phyloP scores from a whole-genome alignment of 306 rosid genomes.

The Cucurbita maxima region DNA sequence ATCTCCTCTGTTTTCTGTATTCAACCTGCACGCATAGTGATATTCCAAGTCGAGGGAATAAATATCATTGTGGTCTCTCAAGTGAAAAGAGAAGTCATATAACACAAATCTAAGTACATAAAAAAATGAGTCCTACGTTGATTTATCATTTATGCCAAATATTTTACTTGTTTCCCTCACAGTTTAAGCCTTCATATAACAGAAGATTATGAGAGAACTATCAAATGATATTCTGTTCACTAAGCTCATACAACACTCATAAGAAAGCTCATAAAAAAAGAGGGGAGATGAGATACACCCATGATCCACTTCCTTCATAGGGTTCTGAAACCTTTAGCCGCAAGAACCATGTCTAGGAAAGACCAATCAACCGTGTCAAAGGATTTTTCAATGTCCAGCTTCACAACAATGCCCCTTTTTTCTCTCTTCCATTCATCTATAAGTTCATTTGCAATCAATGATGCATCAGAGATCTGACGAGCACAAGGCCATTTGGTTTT shows the following conservation, averaged over 20 bases:
- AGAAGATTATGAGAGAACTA: not conserved
- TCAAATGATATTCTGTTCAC: not conserved
- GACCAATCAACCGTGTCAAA: not conserved
- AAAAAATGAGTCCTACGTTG: not conserved
- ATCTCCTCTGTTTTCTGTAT: conserved; percentile 30
- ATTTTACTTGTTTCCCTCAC: not conserved
- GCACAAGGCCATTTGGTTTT: not conserved
- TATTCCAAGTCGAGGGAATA: not conserved
- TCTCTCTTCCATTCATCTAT: not conserved
- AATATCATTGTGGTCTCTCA: not conserved
- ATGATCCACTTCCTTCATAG: not conserved
- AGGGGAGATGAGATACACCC: not conserved
- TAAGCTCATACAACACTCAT: not conserved
- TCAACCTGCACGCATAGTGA: conserved; percentile 40
- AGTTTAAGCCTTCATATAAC: not conserved
- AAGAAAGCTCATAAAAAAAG: not conserved
- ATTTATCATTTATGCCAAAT: not conserved
- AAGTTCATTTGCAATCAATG: not conserved
- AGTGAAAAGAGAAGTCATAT: conserved; percentile 4
- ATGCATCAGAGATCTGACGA: not conserved
- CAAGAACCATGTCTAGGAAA: not conserved
- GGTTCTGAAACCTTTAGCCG: not conserved
- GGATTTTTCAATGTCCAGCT: too few relatives aligned
- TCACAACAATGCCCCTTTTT: not conserved
- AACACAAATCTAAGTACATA: conserved; percentile 6